Evolutionary conservation across 2,329 filamentous ascomycete genomes (phyloP).

Genomic region (Akanthomyces uredinophilus): DNA sequence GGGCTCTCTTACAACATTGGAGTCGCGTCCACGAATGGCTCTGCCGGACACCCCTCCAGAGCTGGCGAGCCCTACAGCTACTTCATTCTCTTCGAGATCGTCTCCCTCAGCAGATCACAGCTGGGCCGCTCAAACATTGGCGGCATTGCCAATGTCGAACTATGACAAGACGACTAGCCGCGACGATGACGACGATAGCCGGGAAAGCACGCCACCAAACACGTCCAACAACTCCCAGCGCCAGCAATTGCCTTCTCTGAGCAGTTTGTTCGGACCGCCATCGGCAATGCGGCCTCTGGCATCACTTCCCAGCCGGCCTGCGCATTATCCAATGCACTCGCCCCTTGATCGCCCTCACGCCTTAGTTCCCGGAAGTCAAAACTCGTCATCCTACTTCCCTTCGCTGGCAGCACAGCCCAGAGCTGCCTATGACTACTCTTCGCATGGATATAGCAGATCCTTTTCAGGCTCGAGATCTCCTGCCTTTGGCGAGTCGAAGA

Average conservation of each 20-base stretch:
- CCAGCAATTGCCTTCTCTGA: conserved; percentile 51
- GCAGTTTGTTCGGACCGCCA: conserved; percentile 51
- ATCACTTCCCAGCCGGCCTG: conserved; percentile 43
- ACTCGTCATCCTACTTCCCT: conserved; percentile 41
- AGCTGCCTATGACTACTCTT: conserved; percentile 37
- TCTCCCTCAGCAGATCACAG: conserved; percentile 35
- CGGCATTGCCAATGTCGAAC: conserved; percentile 53
- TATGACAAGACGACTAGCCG: conserved; percentile 45
- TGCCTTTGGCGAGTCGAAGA: conserved; percentile 35
- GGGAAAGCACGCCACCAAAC: conserved; percentile 12
- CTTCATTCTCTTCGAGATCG: conserved; percentile 41
- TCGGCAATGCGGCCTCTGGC: conserved; percentile 38
- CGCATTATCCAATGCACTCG: conserved; percentile 38
- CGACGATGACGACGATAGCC: conserved; percentile 32
- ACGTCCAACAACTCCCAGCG: conserved; percentile 26
- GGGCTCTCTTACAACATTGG: conserved; percentile 48
- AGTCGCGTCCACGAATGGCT: conserved; percentile 45
- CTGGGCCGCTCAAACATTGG: conserved; percentile 27
- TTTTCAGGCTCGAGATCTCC: conserved; percentile 43
- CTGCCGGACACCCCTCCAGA: conserved; percentile 51
- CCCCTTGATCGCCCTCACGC: conserved; percentile 41
- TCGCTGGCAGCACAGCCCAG: conserved; percentile 40
- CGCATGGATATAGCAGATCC: conserved; percentile 31
- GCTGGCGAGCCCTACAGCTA: conserved; percentile 46
- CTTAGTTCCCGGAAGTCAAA: not conserved